phyloP scores from a whole-genome alignment of 306 rosid species.

The Hippophae tibetana region DNA sequence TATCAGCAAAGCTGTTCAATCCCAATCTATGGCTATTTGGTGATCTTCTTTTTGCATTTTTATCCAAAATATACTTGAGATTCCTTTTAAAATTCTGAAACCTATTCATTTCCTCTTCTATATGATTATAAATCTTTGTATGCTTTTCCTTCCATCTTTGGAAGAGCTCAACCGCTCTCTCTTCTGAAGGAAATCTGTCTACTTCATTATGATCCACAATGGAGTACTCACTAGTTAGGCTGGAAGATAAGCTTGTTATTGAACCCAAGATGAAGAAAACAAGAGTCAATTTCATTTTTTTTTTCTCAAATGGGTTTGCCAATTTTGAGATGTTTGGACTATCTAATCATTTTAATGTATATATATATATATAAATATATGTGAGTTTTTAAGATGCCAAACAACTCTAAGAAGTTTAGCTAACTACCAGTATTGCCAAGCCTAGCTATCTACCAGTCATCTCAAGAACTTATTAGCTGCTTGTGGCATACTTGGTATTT shows the following conservation, averaged over 20 bases:
- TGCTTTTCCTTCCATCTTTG: constrained; percentile 49
- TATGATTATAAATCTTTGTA: constrained; percentile 33
- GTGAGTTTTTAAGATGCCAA: no score
- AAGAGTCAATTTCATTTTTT: constrained; percentile 19
- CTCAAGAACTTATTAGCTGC: no score
- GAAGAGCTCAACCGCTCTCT: constrained; percentile 46
- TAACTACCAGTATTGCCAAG: no score
- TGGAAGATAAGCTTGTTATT: constrained; percentile 20
- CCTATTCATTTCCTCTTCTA: constrained; percentile 44
- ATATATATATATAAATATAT: constrained; percentile 23
- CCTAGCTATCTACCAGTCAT: no score
- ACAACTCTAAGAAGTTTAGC: no score
- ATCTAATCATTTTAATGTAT: constrained; percentile 7
- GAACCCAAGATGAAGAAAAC: constrained; percentile 35
- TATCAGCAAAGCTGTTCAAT: constrained; percentile 61
- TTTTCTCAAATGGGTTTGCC: constrained; percentile 22
- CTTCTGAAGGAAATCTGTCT: constrained; percentile 40
- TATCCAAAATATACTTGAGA: constrained; percentile 42
- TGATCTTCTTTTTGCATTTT: constrained; percentile 31
- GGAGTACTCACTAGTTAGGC: constrained; percentile 41
- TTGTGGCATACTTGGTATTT: no score
- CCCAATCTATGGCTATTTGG: constrained; percentile 33
- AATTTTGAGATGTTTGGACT: constrained; percentile 10
- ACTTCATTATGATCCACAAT: constrained; percentile 21
- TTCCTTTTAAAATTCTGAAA: constrained; percentile 61